Base-by-base conservation (phyloP, 495 filamentous ascomycete genomes). In the Aspergillus heteromorphus region DNA sequence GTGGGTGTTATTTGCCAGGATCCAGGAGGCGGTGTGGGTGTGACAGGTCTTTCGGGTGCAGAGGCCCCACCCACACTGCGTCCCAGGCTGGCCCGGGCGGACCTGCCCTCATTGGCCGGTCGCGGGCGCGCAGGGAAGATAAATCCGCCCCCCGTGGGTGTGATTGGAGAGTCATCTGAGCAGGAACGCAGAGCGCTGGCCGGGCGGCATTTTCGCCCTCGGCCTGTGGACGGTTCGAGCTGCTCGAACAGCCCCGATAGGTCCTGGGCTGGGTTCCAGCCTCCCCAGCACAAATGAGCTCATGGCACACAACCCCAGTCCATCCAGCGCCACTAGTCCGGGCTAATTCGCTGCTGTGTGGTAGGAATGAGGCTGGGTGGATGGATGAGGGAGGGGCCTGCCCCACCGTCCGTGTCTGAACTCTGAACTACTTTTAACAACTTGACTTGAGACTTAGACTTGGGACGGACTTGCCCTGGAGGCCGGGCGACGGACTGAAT, bases 21-120 rank as follows among this genome's bases (percentile, higher is more conserved):
- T 7, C 36, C 11, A 38, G 49, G 51, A 54, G 42, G 51, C 51
- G 51, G 51, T 54, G 51, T 54, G 43, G 51, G 51, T 54, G 51
- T 54, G 51, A 54, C 51, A 54, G 51, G 51, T 54, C 51, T 54
- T 20, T 41, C 36, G 25, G 40, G 40, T 19, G 25, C 50, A 29
- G 38, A 45, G 21, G 40, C 51, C n/a, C 51, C 51, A 54, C 51
- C 45, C 51, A 54, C 51, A 54, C 43, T 29, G 18, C 51, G 13
- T 45, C 40, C 19, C n/a, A 45, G 30, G 29, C 27, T 47, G 43
- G 43, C 43, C 43, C 43, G 43, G 43, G 43, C 43, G 43, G 43
- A 47, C 14, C 42, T 40, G 7, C 40, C 6, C 21, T 43, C 25
- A 53, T 53, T 53, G 51, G 51, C 40, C 13, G 27, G 6, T 34